These are phyloP conservation scores for Sapria himalayana DNA, from an alignment of 345 rosid genomes.

Conservation along the genomic window DNA sequence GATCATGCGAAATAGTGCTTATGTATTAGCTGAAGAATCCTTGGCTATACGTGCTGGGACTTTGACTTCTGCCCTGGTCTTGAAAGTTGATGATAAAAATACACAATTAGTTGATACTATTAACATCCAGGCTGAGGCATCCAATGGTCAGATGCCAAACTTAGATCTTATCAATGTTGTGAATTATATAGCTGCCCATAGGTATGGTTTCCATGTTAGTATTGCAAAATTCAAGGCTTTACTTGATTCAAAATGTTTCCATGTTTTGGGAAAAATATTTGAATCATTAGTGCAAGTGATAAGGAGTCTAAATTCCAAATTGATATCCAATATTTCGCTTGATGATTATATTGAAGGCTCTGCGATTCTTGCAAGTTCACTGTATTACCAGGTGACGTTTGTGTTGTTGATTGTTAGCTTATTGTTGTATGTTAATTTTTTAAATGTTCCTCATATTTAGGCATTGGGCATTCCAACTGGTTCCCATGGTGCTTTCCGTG, in stretches of 20 bases:
- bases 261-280: constrained; percentile 32
- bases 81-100: constrained; percentile 44
- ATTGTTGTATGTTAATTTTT: constrained; percentile 3
- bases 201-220: constrained; percentile 64
- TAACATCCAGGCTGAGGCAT: constrained; percentile 70
- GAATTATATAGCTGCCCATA: constrained; percentile 66
- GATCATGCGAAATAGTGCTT: too few species aligned
- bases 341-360: constrained; percentile 67
- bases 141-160: constrained; percentile 97
- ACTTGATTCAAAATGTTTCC: constrained; percentile 36
- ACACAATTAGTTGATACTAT: constrained; percentile 40
- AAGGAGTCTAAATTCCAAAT: constrained; percentile 34
- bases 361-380: constrained; percentile 77
- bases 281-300: constrained; percentile 43
- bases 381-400: constrained; percentile 53
- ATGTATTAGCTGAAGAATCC: too few species aligned
- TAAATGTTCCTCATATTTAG: constrained; percentile 25
- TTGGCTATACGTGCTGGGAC: constrained; percentile 68
- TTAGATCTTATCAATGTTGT: constrained; percentile 82
- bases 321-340: constrained; percentile 63
- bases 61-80: constrained; percentile 74
- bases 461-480: constrained; percentile 92
- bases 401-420: constrained; percentile 1
- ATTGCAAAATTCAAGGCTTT: constrained; percentile 45
- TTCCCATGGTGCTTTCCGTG: constrained; percentile 91